Evolutionary conservation across 208 protist genomes (phyloP), one percentile per base, ranked within the genome.

Genomic region (Naegleria fowleri): DNA sequence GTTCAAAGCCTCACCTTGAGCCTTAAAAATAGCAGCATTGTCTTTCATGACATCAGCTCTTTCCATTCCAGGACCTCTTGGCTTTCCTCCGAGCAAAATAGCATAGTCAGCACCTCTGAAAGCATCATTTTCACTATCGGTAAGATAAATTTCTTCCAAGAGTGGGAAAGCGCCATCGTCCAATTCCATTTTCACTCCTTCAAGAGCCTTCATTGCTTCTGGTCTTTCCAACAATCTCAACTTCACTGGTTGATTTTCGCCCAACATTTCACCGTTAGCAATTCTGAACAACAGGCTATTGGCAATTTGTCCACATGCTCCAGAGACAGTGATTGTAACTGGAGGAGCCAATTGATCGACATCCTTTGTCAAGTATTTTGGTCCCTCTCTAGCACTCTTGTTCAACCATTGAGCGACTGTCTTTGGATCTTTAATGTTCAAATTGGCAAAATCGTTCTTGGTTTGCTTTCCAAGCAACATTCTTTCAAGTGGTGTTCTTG

Each of bases 281-380:
- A 99, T 97, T 91, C 97, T 94, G 6, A 97, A 97, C n/a, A 98
- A 91, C 40, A 99, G 91, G 51, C 95, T 91, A 92, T 99, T 99
- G 39, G 95, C 97, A 91, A 99, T 98, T 93, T 98, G 97, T n/a
- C 98, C 98, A 52, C 97, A 97, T n/a, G 97, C 98, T 90, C 98
- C 98, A 39, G 97, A 98, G 43, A 99, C 94, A 83, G 94, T 95
- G 75, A 99, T 96, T 67, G 92, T 91, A n/a, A 96, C 83, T 79
- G 94, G 94, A 22, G 38, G 38, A 85, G 38, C 67, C 19, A 79
- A n/a, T 79, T 79, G 67, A 79, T 79, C 67, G 36, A 43, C 36
- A 22, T 16, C n/a, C 38, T 85, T 39, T 16, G 79, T 43, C 15
- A 85, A 11, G 79, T 43, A 13, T 43, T 13, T 19, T 43, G 79